phyloP scores from a whole-genome alignment of 1,284 basidiomycete species.

The Heterobasidion annosum region DNA sequence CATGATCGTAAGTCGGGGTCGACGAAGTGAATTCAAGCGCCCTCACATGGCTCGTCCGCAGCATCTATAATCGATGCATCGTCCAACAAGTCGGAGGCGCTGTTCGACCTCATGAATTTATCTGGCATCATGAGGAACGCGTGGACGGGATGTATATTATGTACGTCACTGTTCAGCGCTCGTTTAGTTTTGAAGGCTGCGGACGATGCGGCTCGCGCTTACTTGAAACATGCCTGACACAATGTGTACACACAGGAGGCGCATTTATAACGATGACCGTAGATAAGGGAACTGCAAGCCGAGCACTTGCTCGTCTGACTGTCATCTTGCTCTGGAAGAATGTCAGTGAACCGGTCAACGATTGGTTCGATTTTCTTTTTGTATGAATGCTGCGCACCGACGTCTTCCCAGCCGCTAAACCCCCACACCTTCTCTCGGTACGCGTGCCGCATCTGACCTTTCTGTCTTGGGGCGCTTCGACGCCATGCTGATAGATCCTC shows the following conservation, averaged over 20 bases:
- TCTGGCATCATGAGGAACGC: slow-evolving; percentile 78
- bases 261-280: slow-evolving; percentile 74
- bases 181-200: slow-evolving; percentile 20
- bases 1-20: not conserved
- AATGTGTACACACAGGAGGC: slow-evolving; percentile 73
- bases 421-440: slow-evolving; percentile 84
- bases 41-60: slow-evolving; percentile 57
- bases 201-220: slow-evolving; percentile 9
- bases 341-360: not conserved
- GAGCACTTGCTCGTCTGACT: slow-evolving; percentile 58
- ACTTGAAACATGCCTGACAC: slow-evolving; percentile 78
- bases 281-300: slow-evolving; percentile 59
- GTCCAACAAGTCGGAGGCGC: slow-evolving; percentile 27
- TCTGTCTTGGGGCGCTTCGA: slow-evolving; percentile 54
- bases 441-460: slow-evolving; percentile 71
- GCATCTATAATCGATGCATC: slow-evolving; percentile 14
- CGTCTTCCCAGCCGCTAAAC: slow-evolving; percentile 72
- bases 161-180: slow-evolving; percentile 41
- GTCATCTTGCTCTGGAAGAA: slow-evolving; percentile 58
- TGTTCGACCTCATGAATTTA: slow-evolving; percentile 30
- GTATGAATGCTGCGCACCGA: slow-evolving; percentile 49
- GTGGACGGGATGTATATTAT: slow-evolving; percentile 84
- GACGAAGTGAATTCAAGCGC: not conserved
- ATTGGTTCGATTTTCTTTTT: not conserved
- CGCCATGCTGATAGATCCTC: slow-evolving; percentile 30